phyloP scores from a whole-genome alignment of 495 filamentous ascomycete species.

The Clohesyomyces aquaticus region DNA sequence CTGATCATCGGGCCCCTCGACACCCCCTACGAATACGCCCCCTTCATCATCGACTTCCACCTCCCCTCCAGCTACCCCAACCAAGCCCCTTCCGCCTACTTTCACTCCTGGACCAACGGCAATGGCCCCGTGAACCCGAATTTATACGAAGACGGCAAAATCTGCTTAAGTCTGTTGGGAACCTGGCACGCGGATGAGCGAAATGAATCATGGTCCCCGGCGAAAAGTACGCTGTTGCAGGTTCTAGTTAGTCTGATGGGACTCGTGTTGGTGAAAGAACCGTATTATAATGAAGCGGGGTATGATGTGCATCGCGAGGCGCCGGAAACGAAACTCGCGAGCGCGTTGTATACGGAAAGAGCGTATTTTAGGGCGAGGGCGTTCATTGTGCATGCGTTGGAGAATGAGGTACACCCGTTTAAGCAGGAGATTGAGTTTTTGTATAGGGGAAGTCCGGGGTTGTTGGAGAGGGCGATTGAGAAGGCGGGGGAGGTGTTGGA shows the following conservation, averaged over 20 bases:
- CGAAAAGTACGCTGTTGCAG: conserved; percentile 58
- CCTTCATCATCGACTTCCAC: conserved; percentile 63
- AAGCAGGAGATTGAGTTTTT: conserved; percentile 57
- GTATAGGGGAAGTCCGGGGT: conserved; percentile 49
- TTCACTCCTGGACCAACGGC: conserved; percentile 61
- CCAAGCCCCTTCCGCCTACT: conserved; percentile 55
- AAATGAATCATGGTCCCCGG: conserved; percentile 59
- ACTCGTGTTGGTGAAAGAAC: conserved; percentile 61
- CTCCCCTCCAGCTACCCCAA: conserved; percentile 54
- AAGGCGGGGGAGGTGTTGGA: conserved; percentile 47
- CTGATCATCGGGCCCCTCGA: conserved; percentile 62
- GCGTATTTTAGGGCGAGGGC: conserved; percentile 57
- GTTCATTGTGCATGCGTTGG: conserved; percentile 58
- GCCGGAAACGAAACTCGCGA: conserved; percentile 52
- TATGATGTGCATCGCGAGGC: conserved; percentile 54
- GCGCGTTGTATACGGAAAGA: conserved; percentile 59
- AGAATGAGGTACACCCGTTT: conserved; percentile 50
- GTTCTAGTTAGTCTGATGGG: conserved; percentile 64
- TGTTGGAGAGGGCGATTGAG: conserved; percentile 49
- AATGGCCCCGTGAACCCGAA: conserved; percentile 64
- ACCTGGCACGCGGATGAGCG: conserved; percentile 61
- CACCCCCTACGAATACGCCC: conserved; percentile 65
- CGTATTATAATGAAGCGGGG: conserved; percentile 68
- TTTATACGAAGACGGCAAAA: conserved; percentile 64
- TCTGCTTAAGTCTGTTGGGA: conserved; percentile 63